Base-by-base conservation (phyloP, 305 asterid genomes). In the Euphrasia arctica region DNA sequence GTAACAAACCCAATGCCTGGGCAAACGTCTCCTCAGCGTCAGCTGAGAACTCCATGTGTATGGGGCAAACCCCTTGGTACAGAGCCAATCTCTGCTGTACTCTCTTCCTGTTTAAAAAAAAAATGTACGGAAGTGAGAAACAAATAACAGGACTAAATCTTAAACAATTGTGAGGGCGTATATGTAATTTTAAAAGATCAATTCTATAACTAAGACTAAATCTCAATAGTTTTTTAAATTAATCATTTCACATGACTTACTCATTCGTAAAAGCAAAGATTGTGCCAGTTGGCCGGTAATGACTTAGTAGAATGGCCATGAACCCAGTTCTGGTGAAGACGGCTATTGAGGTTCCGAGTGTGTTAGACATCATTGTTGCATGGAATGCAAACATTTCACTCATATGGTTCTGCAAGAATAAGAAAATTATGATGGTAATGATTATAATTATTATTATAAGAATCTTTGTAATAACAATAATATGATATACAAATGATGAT, bases 331-430 rank as follows among this genome's bases (percentile, higher is more conserved):
- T 82, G 54, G 98, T 92, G 83, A 92, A 92, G 78, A 92, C 97
- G 32, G 90, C 96, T 10, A 79, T 85, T 51, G 98, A 90, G 70
- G 96, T 92, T 69, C 91, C 95, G 51, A 92, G 90, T n/a, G 97
- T 92, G 84, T 90, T 87, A 51, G 98, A 87, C 90, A 92, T 92
- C 95, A 86, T 85, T 9, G 96, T 92, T 56, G 96, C 96, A 85
- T 92, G 98, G 80, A 76, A 90, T 48, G 97, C 98, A 78, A 92
- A 92, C 96, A 92, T 90, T 72, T 92, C 98, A 2, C 98, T 92
- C 97, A 85, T 92, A 63, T 87, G 98, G 67, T 92, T 92, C 98
- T 92, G 96, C 77, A 74, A 47, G 77, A 60, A 69, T 61, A 69
- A 47, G 5, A 45, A 67, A 42, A 47, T 31, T 64, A 39, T 39